phyloP scores from a whole-genome alignment of 2,329 filamentous ascomycete species.

The Fonsecaea pedrosoi region DNA sequence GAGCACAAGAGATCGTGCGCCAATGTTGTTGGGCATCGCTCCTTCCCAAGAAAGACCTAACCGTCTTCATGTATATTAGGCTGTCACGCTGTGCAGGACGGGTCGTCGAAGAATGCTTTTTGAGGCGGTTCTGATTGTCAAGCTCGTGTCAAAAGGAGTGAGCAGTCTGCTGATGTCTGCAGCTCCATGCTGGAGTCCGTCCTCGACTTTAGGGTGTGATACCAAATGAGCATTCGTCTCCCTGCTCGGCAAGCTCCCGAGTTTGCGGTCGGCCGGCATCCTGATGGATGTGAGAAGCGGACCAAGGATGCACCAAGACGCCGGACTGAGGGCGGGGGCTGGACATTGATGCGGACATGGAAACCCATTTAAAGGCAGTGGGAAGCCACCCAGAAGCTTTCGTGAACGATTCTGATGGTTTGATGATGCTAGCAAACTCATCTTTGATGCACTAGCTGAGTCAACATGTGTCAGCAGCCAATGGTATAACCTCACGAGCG shows the following conservation, averaged over 20 bases:
- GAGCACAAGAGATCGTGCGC: no score
- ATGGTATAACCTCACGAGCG: not conserved
- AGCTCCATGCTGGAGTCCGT: not conserved
- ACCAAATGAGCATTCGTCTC: not conserved
- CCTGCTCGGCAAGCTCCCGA: not conserved
- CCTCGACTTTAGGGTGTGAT: not conserved
- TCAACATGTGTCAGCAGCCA: conserved; percentile 22
- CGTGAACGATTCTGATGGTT: not conserved
- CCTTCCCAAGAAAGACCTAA: not conserved
- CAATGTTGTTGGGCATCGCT: not conserved
- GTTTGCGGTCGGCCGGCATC: not conserved
- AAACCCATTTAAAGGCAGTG: not conserved
- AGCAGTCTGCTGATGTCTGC: not conserved
- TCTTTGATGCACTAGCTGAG: conserved; percentile 9
- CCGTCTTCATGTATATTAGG: not conserved
- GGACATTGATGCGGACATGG: not conserved
- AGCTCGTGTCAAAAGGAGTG: no score
- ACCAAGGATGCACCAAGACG: not conserved
- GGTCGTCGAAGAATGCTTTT: not conserved
- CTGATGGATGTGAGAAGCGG: not conserved
- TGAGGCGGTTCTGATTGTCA: not conserved
- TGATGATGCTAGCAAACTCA: conserved; percentile 5
- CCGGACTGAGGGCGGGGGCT: not conserved
- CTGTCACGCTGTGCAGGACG: not conserved
- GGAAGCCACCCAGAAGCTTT: not conserved